phyloP scores from a whole-genome alignment of 192 early-diverging fungal species.

The Dissophora ornata region DNA sequence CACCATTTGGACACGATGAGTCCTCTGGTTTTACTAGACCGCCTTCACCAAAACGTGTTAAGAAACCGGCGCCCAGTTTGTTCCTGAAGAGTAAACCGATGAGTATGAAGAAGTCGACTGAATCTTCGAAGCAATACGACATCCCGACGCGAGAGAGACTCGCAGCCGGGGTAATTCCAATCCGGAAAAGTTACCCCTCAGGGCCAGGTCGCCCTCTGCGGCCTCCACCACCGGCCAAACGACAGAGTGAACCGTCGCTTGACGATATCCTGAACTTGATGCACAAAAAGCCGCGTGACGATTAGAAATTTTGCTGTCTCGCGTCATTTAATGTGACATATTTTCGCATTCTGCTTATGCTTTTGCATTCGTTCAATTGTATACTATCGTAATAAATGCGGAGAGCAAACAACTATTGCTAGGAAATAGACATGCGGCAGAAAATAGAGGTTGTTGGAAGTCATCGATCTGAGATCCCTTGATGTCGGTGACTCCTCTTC shows the following conservation, averaged over 20 bases:
- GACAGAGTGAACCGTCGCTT: slow-evolving; percentile 16
- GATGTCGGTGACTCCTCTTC: no score
- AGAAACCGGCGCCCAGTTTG: slow-evolving; percentile 15
- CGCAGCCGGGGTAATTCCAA: slow-evolving; percentile 32
- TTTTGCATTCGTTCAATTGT: neutral
- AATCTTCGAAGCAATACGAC: slow-evolving; percentile 6
- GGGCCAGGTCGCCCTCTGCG: neutral
- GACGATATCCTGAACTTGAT: slow-evolving; percentile 28
- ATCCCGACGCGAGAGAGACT: slow-evolving; percentile 37
- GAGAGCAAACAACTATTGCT: no score
- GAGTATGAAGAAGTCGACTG: slow-evolving; percentile 16
- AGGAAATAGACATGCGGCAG: no score
- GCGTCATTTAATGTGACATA: neutral
- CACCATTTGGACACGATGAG: no score
- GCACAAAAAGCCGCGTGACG: slow-evolving; percentile 14
- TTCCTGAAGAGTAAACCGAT: slow-evolving; percentile 45
- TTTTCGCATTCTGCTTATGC: neutral
- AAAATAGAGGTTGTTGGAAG: no score
- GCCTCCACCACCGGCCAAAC: neutral
- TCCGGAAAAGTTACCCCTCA: slow-evolving; percentile 35
- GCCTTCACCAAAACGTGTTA: slow-evolving; percentile 28
- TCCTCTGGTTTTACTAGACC: neutral
- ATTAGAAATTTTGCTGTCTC: no score
- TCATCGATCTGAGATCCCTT: no score
- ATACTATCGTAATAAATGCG: no score